Conservation (phyloP, 106 monocot species). For the Chionographis japonica region DNA sequence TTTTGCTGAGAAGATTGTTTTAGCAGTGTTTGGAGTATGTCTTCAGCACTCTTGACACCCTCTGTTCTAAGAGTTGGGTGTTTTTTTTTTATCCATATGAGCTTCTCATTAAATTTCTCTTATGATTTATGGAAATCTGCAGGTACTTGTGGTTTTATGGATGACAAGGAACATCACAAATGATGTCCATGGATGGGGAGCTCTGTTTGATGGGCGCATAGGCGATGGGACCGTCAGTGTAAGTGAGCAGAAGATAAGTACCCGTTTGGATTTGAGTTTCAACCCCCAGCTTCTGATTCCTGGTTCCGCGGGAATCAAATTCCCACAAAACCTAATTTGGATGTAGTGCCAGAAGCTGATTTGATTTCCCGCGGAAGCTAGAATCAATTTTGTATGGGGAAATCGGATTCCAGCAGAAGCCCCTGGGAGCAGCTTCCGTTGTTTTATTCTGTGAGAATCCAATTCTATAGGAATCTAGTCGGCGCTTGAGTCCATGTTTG, state of each 20-base stretch:
- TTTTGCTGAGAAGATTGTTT: conserved; percentile 92
- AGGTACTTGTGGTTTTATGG: conserved; percentile 87
- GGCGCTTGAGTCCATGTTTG: too few species aligned
- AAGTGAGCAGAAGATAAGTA: conserved; percentile 19
- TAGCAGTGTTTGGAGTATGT: conserved; percentile 78
- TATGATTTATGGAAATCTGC: neutral
- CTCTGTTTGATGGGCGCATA: conserved; percentile 59
- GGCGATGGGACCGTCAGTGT: conserved; percentile 96
- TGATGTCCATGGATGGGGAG: conserved; percentile 83
- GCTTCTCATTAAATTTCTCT: neutral
- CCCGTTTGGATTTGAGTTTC: neutral
- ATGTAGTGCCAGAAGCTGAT: too few species aligned
- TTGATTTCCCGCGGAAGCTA: too few species aligned
- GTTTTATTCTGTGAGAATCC: too few species aligned
- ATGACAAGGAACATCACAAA: conserved; percentile 87
- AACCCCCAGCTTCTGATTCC: neutral
- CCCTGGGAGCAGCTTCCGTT: too few species aligned
- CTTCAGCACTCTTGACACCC: neutral
- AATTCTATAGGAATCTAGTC: too few species aligned
- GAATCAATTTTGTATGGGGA: too few species aligned
- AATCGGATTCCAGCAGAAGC: too few species aligned
- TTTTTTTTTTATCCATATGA: neutral
- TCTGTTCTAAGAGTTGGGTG: neutral
- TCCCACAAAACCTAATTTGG: too few species aligned
- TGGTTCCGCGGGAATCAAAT: too few species aligned